Evolutionary conservation across 495 filamentous ascomycete species (phyloP), one percentile per base, ranked within the genome.

Genomic region (Cenococcum geophilum): DNA sequence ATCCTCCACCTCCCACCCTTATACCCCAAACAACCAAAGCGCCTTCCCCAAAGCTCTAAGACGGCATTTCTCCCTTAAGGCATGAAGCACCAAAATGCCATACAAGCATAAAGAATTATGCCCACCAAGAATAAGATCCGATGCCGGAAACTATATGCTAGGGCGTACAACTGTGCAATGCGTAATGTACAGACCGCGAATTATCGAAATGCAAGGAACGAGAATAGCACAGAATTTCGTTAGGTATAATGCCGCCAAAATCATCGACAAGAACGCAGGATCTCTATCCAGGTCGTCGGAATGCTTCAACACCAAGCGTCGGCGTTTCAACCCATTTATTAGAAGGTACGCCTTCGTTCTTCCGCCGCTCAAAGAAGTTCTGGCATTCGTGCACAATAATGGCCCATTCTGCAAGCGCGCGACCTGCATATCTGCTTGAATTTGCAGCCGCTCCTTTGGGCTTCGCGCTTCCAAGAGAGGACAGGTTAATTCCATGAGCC

Each of bases 321-420:
- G 93, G 93, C 25, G 92, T 92, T 73, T 98, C 93, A 48, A 98
- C 88, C 62, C 85, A 78, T 52, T 77, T 81, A 67, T 92, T 80
- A 6, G 75, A 76, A 9, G 89, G 83, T 14, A 95, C 87, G 50
- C 93, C 93, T 73, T 98, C 93, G 42, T 84, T 85, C 62, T 85
- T 87, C 59, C 93, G 81, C 27, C 92, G 80, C 32, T 96, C 89
- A 50, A 92, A 89, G 73, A 98, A 98, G 68, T 85, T 89, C 70
- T 97, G 91, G 75, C 86, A 92, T 72, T 98, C 93, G 23, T 80
- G 79, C 8, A 97, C 85, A 37, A 97, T 82, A 21, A 89, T 74
- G 14, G 83, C 77, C 93, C 93, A 98, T 73, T 98, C 93, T 1
- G 92, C 91, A 54, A 98, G 79, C 1, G 93, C 91, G 49, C 92